Evolutionary conservation across 164 flowering plant genomes (phyloP), one percentile per base, ranked within the genome.

Genomic region (Magnolia sinica): DNA sequence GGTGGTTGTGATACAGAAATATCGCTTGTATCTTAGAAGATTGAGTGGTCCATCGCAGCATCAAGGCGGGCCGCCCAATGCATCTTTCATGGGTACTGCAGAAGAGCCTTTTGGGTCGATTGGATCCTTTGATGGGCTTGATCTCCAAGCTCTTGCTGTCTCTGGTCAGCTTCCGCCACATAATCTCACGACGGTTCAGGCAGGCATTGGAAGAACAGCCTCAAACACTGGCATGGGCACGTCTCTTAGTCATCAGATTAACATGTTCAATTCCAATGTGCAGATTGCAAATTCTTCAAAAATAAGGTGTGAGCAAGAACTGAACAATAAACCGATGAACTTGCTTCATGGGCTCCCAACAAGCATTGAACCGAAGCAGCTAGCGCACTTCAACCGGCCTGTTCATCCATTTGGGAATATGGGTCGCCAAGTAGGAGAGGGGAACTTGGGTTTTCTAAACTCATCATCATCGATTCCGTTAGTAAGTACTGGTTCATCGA

Each of bases 21-120:
- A 92, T 71, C 91, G 99, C 0, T 76, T 95, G 71, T 95, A 95
- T 78, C 93, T 95, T 45, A 88, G 90, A 86, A 86, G 98, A 83
- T 80, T 92, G 23, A 90, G 94, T 79, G 93, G 95, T 6, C 90
- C 81, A 61, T 49, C 91, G 9, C 92, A 86, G 72, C 95, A 92
- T 76, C 95, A 73, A 52, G 80, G 68, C 79, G 92, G 89, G 65
- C 45, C 4, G 7, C 74, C 87, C 51, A 83, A 73, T 72, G 74
- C 78, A 68, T 75, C 94, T 55, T 93, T 89, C 77, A 77, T 91
- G 80, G 81, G 84, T 24, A 66, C 85, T 16, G 86, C 87, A 76
- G 98, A 91, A 10, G 81, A 89, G 23, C 20, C 79, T 37, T 91
- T 83, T 79, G 91, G 87, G 7, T 66, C 87, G 1, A 78, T 91